Percentiles rank a stretch among this genome's conserved stretches.
phyloP scores from a whole-genome alignment of 2,329 filamentous ascomycete genomes.

The Apiospora aurea region DNA sequence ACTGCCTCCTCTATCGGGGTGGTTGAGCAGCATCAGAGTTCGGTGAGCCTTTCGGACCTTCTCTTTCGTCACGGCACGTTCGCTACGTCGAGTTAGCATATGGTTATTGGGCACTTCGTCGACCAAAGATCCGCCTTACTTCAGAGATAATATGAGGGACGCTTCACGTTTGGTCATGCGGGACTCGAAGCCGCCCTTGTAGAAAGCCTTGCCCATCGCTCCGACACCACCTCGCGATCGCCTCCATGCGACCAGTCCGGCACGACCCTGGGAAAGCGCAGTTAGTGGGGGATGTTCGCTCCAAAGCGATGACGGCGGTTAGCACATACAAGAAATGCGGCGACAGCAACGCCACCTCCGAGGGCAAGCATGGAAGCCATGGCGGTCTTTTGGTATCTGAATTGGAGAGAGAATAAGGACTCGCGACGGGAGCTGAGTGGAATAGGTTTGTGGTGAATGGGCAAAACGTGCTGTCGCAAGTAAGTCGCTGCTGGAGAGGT shows the following conservation, averaged over 20 bases:
- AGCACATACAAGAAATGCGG: conserved; percentile 56
- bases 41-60: conserved; percentile 96
- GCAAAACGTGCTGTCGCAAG: neutral
- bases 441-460: neutral
- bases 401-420: neutral
- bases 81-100: conserved; percentile 58
- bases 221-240: conserved; percentile 80
- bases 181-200: conserved; percentile 97
- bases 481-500: neutral
- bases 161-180: conserved; percentile 95
- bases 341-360: conserved; percentile 57
- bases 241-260: conserved; percentile 87
- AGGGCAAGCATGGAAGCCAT: conserved; percentile 65
- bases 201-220: conserved; percentile 88
- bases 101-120: neutral
- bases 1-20: conserved; percentile 95
- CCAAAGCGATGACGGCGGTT: neutral
- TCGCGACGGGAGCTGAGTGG: neutral
- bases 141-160: conserved; percentile 86
- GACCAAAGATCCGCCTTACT: conserved; percentile 58
- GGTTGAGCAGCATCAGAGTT: conserved; percentile 95
- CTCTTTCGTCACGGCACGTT: conserved; percentile 87
- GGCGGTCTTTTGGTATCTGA: conserved; percentile 29
- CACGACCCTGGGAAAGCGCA: conserved; percentile 73
- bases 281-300: conserved; percentile 25